A percentile compares a stretch with the other conserved stretches of the same genome.
Evolutionary conservation across 345 rosid species (phyloP).

Genomic region (Nephelium lappaceum): DNA sequence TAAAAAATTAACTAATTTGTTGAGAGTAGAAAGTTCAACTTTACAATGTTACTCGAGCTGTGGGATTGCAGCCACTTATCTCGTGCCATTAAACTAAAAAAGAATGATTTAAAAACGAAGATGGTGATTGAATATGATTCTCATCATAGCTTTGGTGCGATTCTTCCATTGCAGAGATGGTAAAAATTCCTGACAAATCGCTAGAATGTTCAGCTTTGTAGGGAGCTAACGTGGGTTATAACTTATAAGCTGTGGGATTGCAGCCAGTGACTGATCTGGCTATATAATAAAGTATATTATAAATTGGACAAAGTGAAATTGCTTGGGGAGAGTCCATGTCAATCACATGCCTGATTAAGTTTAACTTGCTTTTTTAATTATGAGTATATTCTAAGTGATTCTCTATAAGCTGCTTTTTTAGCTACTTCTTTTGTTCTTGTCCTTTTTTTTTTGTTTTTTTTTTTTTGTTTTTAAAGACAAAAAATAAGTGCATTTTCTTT

Average conservation of each 20-base stretch:
- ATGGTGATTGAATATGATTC: background rate
- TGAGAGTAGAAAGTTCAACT: conserved; percentile 23
- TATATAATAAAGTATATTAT: too few species aligned
- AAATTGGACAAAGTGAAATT: background rate
- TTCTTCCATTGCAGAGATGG: background rate
- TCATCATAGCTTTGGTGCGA: background rate
- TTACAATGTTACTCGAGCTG: conserved; percentile 16
- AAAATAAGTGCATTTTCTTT: background rate
- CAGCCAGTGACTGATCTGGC: conserved; percentile 11
- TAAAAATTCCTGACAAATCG: background rate
- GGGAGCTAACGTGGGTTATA: background rate
- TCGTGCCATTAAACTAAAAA: background rate
- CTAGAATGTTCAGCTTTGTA: conserved; percentile 26
- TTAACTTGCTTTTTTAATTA: background rate
- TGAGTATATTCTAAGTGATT: conserved; percentile 8
- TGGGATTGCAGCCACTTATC: conserved; percentile 27
- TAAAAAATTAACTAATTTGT: too few species aligned
- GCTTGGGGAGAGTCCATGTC: background rate
- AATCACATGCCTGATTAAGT: background rate
- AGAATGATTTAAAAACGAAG: too few species aligned
- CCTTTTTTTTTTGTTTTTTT: too few species aligned
- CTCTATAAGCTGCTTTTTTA: background rate
- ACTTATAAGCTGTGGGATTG: conserved; percentile 26
- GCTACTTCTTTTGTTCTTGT: background rate
- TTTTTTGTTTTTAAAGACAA: too few species aligned